Base-by-base conservation (phyloP, 306 rosid genomes). In the Phaseolus lunatus region DNA sequence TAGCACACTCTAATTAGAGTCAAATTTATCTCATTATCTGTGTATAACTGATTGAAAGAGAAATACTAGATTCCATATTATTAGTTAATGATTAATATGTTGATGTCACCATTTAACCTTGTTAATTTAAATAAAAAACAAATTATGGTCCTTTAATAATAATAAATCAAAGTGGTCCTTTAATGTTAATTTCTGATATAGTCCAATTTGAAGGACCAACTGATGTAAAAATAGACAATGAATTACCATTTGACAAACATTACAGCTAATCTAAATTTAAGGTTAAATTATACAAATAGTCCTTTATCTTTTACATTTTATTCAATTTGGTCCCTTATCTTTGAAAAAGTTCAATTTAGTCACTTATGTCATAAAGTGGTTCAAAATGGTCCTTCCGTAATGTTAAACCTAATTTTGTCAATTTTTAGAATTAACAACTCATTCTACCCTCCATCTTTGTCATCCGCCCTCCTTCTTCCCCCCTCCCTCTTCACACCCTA, bases 151-250 rank as follows among this genome's bases (percentile, higher is more conserved):
- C 33, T 9, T 69, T 33, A 27, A 50, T 72, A 68, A 20, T 20
- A 53, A 19, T 39, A 59, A 49, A 75, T 59, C 50, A 75, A 48
- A 43, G 49, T 37, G 47, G 31, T 3, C 52, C 31, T 8, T 61
- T 31, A 27, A 41, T 72, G 52, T 39, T 52, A 63, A 24, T n/a
- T 47, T 70, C 15, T 6, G 45, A 15, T 5, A 3, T 48, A 59
- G 63, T 59, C 50, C 27, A 75, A 78, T 41, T 9, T 70, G 66
- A 81, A 69, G 73, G 52, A 72, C 73, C 68, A 63, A 72, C 22
- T 52, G 19, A 22, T 22, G 19, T 64, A 49, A 66, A 37, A 20
- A 23, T 7, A 7, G 27, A 70, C 41, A 78, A 7, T 45, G 41
- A 33, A 45, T n/a, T 43, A 48, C 22, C 33, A 29, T 20, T 82